phyloP scores from a whole-genome alignment of 139 green algal species.

The Coelastrella sp. region DNA sequence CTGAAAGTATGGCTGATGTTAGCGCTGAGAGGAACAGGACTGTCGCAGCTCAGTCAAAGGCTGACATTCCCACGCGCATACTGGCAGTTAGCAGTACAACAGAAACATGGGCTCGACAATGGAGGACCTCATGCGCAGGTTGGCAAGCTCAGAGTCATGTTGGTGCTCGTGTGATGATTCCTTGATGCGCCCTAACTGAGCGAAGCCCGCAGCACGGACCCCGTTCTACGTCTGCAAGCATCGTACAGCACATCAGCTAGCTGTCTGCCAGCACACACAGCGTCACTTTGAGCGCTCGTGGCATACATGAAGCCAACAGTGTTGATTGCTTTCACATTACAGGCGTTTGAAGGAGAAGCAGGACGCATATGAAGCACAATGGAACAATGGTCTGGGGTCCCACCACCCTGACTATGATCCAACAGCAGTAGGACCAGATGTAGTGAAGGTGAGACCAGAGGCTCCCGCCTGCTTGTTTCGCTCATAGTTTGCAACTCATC shows the following conservation, averaged over 20 bases:
- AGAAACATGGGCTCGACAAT: conserved; percentile 28
- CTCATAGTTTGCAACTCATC: too few species aligned
- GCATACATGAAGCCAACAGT: not conserved
- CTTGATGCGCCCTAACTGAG: too few species aligned
- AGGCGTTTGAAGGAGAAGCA: conserved; percentile 78
- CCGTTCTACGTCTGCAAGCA: not conserved
- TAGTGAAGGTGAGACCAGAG: conserved; percentile 40
- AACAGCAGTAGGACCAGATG: conserved; percentile 48
- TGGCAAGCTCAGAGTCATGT: too few species aligned
- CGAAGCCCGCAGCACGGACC: too few species aligned
- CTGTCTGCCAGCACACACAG: not conserved
- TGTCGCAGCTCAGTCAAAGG: too few species aligned
- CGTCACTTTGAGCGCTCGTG: not conserved
- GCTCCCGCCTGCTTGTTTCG: too few species aligned
- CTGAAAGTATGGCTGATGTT: too few species aligned
- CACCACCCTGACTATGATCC: conserved; percentile 93
- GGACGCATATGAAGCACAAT: conserved; percentile 66
- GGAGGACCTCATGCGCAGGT: conserved; percentile 3
- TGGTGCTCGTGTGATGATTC: not conserved
- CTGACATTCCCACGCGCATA: too few species aligned
- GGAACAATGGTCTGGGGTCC: conserved; percentile 84
- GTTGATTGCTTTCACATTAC: not conserved
- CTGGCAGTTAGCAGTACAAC: not conserved
- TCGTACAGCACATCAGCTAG: too few species aligned
- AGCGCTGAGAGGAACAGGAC: too few species aligned